Base-by-base conservation (phyloP, 2,329 filamentous ascomycete species). In the Monosporascus sp. region DNA sequence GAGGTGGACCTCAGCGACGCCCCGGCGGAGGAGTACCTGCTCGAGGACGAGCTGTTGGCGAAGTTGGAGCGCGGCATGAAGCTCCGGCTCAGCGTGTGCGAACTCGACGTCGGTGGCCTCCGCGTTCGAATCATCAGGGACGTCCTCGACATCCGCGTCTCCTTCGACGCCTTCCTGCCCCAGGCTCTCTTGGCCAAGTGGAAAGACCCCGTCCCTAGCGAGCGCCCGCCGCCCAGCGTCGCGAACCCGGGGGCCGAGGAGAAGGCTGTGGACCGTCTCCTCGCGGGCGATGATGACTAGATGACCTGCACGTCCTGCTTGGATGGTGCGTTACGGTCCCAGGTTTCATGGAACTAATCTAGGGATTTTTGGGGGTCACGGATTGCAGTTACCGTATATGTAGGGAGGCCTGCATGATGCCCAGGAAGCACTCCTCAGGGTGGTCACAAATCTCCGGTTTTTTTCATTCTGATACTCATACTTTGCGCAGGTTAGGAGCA, bases 171-270 rank as follows among this genome's bases (percentile, higher is more conserved):
- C 0, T 82, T 83, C 52, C 71, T 91, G 25, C 78, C 81, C 1
- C 89, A 92, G 65, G 81, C 86, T 59, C 71, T 88, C 58, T 88
- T 92, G 85, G 61, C 76, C 22, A 68, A 76, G 18, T 91, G 81
- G 78, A 88, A 84, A 66, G 70, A 79, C 24, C 85, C 85, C 0
- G 64, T 64, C 3, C 60, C 60, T 1, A 72, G 72, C 27, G 68
- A 75, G 15, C 73, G 78, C 1, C 74, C 74, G 3, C 70, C 74
- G 2, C 76, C 72, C 3, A 80, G 76, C 1, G 68, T 76, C 2
- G 60, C 73, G 11, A 60, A 76, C 48, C 66, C 61, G 2, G 64
- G 65, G 15, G 62, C 60, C 14, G 68, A 68, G 37, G 67, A 71
- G 34, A 42, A 54, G 31, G 18, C n/a, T 24, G 15, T 27, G 47